These are phyloP conservation scores for Lagerstroemia speciosa DNA, from an alignment of 345 rosid species.

Conservation along the genomic window DNA sequence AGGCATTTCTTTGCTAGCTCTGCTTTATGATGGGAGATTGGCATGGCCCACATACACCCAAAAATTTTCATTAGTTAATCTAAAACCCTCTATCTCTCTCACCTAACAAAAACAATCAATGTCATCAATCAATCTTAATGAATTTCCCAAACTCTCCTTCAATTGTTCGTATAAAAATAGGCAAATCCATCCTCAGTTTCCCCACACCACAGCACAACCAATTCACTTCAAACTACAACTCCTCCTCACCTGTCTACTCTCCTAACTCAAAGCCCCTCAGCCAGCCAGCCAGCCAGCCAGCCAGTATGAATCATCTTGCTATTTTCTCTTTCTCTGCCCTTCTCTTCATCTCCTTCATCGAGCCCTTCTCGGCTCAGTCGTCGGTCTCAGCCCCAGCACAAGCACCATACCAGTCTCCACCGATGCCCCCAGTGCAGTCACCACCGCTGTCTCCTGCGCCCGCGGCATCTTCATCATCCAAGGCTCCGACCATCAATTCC, in stretches of 20 bases:
- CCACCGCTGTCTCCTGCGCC: conserved; percentile 3
- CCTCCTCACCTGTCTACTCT: background rate
- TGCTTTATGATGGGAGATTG: background rate
- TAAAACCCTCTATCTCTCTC: background rate
- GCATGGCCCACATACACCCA: background rate
- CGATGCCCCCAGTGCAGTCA: background rate
- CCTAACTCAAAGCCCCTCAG: background rate
- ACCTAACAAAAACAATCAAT: background rate
- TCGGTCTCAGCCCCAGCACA: conserved; percentile 1
- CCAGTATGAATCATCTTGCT: background rate
- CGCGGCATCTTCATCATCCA: background rate
- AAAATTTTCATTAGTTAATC: background rate
- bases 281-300: background rate
- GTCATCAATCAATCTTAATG: background rate
- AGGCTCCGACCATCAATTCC: conserved; percentile 18
- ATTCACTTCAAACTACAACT: background rate
- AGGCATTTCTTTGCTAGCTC: background rate
- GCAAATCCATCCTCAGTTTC: background rate
- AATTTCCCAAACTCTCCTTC: background rate
- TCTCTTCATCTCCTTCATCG: background rate
- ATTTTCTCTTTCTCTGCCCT: conserved; percentile 3
- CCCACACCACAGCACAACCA: conserved; percentile 3
- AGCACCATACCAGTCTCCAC: conserved; percentile 1
- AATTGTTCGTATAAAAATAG: background rate
- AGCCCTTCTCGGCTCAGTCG: background rate